phyloP scores from a whole-genome alignment of 2,329 filamentous ascomycete species.

The Dothistroma septosporum region DNA sequence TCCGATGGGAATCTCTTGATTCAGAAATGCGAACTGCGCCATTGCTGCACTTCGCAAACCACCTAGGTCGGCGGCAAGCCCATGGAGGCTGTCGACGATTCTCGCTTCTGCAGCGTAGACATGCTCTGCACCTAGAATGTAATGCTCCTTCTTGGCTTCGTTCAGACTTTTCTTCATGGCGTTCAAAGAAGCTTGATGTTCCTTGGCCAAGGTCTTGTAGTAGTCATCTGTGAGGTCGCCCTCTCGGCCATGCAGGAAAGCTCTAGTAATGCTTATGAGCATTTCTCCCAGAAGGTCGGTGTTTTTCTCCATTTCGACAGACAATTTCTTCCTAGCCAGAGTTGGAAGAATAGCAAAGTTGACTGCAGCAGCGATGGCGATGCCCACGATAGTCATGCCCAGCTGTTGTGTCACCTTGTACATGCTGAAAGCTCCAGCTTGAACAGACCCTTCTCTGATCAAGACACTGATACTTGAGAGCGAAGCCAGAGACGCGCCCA shows the following conservation, averaged over 20 bases:
- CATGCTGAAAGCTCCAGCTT: conserved; percentile 74
- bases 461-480: conserved; percentile 85
- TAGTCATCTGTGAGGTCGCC: conserved; percentile 65
- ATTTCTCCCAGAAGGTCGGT: conserved; percentile 75
- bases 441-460: conserved; percentile 85
- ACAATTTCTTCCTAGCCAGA: conserved; percentile 69
- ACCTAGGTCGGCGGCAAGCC: conserved; percentile 81
- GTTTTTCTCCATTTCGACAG: conserved; percentile 67
- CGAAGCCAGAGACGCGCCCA: conserved; percentile 75
- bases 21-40: conserved; percentile 80
- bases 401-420: conserved; percentile 77
- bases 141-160: conserved; percentile 88
- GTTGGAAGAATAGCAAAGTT: conserved; percentile 75
- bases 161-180: conserved; percentile 71
- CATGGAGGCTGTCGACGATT: conserved; percentile 79
- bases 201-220: conserved; percentile 54
- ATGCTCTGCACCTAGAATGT: conserved; percentile 70
- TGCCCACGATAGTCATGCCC: conserved; percentile 78
- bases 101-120: conserved; percentile 75
- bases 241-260: conserved; percentile 79
- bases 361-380: conserved; percentile 62
- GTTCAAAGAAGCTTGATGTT: conserved; percentile 65
- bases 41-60: conserved; percentile 84
- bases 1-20: conserved; percentile 48
- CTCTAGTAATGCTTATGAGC: conserved; percentile 73